phyloP scores from a whole-genome alignment of 345 rosid species.

The Nasturtium officinale region DNA sequence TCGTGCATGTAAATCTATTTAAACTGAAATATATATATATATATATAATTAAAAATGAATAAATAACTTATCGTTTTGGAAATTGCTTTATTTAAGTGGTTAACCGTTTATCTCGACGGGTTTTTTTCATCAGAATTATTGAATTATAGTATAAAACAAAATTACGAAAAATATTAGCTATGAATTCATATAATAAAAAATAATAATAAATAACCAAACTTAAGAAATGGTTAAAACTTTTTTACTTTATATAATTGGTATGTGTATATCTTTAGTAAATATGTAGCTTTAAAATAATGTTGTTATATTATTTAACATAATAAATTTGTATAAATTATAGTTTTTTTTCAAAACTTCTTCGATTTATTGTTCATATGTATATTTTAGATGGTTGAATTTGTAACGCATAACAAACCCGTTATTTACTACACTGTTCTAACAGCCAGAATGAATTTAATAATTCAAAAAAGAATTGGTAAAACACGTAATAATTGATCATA shows the following conservation, averaged over 20 bases:
- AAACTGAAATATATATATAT: neutral
- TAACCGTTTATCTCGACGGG: no score
- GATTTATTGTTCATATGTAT: neutral
- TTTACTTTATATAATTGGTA: neutral
- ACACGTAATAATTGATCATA: slow-evolving; percentile 18
- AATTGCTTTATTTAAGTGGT: no score
- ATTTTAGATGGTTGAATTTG: neutral
- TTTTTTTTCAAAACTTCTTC: neutral
- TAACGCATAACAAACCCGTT: slow-evolving; percentile 35
- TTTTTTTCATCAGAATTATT: no score
- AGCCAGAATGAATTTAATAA: slow-evolving; percentile 17
- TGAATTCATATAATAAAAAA: no score
- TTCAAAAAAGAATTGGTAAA: slow-evolving; percentile 12
- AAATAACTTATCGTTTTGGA: neutral
- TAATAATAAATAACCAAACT: neutral
- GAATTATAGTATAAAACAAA: no score
- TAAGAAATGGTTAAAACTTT: neutral
- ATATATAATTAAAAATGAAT: neutral
- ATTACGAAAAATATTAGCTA: no score
- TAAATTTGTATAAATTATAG: neutral
- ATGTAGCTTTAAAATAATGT: neutral
- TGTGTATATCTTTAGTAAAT: neutral
- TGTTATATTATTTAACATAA: neutral
- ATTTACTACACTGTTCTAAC: slow-evolving; percentile 13
- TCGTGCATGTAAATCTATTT: slow-evolving; percentile 23